phyloP scores from a whole-genome alignment of 257 asterid species.

The Fraxinus quadrangulata region DNA sequence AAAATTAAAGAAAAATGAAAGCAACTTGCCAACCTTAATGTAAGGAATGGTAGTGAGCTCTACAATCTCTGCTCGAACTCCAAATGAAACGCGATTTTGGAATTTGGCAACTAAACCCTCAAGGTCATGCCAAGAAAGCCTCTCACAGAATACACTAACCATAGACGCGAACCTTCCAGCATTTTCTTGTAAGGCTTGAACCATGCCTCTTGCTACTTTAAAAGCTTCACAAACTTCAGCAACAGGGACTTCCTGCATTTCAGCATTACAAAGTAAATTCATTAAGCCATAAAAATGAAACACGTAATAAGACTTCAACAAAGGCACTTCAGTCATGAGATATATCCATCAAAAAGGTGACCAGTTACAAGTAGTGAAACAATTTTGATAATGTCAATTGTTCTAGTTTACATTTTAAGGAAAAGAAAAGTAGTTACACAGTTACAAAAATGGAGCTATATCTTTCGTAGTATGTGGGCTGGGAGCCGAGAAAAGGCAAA shows the following conservation, averaged over 20 bases:
- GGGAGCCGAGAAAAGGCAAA: not conserved
- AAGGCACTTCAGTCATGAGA: conserved; percentile 15
- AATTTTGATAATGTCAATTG: conserved; percentile 7
- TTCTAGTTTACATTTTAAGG: not conserved
- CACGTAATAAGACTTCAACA: conserved; percentile 13
- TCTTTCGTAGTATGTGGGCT: not conserved
- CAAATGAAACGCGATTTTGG: conserved; percentile 96
- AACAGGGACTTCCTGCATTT: conserved; percentile 77
- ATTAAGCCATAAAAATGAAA: conserved; percentile 13
- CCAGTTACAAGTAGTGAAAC: conserved; percentile 15
- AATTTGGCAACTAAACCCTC: conserved; percentile 87
- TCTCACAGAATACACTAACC: conserved; percentile 98
- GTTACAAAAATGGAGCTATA: conserved; percentile 5
- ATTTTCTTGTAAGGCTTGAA: conserved; percentile 95
- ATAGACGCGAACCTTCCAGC: conserved; percentile 99
- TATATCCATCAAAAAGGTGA: not conserved
- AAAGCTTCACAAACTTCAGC: conserved; percentile 81
- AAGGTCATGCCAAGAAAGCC: conserved; percentile 98
- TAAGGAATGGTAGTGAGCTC: conserved; percentile 95
- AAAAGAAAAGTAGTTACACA: conserved; percentile 1
- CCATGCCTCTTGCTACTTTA: conserved; percentile 98
- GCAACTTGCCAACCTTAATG: conserved; percentile 61
- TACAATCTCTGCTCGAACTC: conserved; percentile 96
- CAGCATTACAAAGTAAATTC: conserved; percentile 31
- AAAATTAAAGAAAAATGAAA: conserved; percentile 21